Percentiles rank a stretch among this genome's conserved stretches.
Evolutionary conservation across 345 rosid species (phyloP).

Genomic region (Eucalyptus curtisii): DNA sequence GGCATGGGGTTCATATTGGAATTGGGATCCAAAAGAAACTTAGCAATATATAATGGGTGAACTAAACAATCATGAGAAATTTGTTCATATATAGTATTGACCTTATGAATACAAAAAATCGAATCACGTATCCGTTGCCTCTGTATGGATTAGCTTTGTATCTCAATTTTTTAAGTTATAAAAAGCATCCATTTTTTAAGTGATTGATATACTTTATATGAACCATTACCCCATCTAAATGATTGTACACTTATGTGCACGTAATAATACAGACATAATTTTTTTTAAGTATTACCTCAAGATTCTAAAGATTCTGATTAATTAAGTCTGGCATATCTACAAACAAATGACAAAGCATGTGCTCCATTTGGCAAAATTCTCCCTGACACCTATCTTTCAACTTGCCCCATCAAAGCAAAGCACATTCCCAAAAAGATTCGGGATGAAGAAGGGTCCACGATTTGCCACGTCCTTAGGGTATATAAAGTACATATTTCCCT

Average conservation of each 20-base stretch:
- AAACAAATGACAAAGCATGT: background rate
- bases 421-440: background rate
- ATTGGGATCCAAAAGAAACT: background rate
- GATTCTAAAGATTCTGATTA: background rate
- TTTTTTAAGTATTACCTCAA: background rate
- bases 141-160: background rate
- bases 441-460: background rate
- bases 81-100: background rate
- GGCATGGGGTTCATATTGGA: background rate
- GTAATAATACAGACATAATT: background rate
- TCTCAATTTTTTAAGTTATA: background rate
- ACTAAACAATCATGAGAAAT: background rate
- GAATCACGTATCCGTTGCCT: accelerated
- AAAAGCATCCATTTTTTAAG: background rate
- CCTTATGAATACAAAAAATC: background rate
- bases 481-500: background rate
- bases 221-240: background rate
- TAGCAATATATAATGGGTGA: background rate
- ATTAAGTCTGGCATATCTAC: background rate
- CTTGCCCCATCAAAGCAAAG: background rate
- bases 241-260: background rate
- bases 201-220: background rate
- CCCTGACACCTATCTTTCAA: background rate
- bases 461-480: background rate
- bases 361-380: background rate